Conservation (phyloP, 306 rosid species). For the Vigna angularis region DNA sequence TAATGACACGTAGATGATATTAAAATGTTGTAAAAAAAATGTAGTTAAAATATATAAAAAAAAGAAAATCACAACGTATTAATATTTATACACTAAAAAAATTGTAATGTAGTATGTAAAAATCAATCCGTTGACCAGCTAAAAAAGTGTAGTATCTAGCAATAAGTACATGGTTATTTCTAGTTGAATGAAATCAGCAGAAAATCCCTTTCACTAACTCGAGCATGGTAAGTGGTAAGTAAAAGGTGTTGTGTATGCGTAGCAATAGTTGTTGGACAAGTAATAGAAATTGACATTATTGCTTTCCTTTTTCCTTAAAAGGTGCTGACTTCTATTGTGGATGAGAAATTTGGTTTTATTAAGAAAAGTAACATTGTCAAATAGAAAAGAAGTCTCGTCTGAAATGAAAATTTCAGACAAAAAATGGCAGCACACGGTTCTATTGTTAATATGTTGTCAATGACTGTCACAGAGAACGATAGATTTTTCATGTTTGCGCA, state of each 20-base stretch:
- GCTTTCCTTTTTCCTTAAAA: slow-evolving; percentile 9
- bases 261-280: neutral
- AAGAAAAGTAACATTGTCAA: slow-evolving; percentile 5
- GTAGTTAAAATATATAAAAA: no score
- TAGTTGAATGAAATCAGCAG: neutral
- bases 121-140: slow-evolving; percentile 12
- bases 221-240: neutral
- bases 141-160: neutral
- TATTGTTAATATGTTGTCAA: neutral
- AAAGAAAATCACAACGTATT: neutral
- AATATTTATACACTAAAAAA: neutral
- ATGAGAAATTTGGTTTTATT: slow-evolving; percentile 30
- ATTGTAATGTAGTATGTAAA: neutral
- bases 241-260: neutral
- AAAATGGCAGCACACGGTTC: neutral
- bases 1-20: no score
- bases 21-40: no score
- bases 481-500: neutral
- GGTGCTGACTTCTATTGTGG: slow-evolving; percentile 21
- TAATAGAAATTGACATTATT: neutral
- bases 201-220: neutral
- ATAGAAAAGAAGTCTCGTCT: slow-evolving; percentile 6
- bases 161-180: neutral
- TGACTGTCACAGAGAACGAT: neutral
- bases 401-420: slow-evolving; percentile 9